These are phyloP conservation scores for Ziziphus jujuba DNA, from an alignment of 306 rosid species.

Conservation along the genomic window DNA sequence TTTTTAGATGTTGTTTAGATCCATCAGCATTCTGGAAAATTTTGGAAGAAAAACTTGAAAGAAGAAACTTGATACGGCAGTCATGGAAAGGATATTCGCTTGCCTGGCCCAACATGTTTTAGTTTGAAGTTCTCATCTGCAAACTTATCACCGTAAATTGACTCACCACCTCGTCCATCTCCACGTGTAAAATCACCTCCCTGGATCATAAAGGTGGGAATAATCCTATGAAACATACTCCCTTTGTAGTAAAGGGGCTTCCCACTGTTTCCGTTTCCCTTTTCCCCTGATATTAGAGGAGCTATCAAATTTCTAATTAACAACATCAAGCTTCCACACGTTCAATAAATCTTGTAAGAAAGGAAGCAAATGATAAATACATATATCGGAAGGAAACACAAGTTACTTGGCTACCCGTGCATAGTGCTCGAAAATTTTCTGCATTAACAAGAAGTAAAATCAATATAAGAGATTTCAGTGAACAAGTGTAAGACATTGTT, in stretches of 20 bases:
- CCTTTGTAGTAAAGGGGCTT: conserved; percentile 75
- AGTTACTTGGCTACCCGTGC: conserved; percentile 76
- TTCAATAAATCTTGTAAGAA: not conserved
- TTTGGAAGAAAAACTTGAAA: not conserved
- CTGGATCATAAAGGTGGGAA: conserved; percentile 82
- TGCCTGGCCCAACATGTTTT: conserved; percentile 79
- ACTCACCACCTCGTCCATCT: conserved; percentile 89
- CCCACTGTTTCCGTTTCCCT: conserved; percentile 61
- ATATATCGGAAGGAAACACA: conserved; percentile 24
- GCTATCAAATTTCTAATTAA: conserved; percentile 8
- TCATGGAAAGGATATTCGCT: conserved; percentile 18
- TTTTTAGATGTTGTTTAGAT: not conserved
- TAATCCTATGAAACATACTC: conserved; percentile 78
- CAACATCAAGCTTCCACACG: conserved; percentile 12
- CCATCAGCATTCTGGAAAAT: not conserved
- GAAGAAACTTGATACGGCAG: conserved; percentile 7
- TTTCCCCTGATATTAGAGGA: conserved; percentile 75
- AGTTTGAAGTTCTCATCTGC: conserved; percentile 79
- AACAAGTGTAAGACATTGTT: not conserved
- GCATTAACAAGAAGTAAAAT: conserved; percentile 38
- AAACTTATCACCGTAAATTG: conserved; percentile 72
- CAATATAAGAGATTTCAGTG: conserved; percentile 5
- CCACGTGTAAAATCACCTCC: conserved; percentile 89
- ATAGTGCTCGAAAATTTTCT: conserved; percentile 86
- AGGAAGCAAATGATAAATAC: not conserved